Evolutionary conservation across 176 grass and related monocot species (phyloP), one percentile per base, ranked within the genome.

Genomic region (Carex kokanica): DNA sequence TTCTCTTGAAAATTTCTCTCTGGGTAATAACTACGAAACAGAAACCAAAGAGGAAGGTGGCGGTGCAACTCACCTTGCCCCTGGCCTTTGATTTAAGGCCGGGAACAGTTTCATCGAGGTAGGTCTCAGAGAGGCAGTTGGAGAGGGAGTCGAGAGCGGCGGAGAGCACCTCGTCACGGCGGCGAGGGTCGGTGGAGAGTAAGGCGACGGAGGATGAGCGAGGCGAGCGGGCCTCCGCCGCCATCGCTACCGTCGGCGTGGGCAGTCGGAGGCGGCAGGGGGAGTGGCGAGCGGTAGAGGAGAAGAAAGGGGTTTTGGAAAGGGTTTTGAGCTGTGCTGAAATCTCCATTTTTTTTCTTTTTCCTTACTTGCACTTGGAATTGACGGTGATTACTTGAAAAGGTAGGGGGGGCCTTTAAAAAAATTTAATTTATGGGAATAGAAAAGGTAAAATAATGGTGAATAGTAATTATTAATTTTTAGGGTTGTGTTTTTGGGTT

Each of bases 41-140:
- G 4, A 25, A 70, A 68, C 20, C 8, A 66, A 38, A 72, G 5
- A 60, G 17, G 23, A 0, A 32, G 27, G 1, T 57, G 47, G 40
- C 27, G 32, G 38, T 59, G 66, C 20, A 68, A 85, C 69, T 80
- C 84, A 93, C 95, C 92, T 98, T 98, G 90, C 95, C 93, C 84
- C 89, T 90, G 82, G 88, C 78, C 24, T 88, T 84, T 64, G 90
- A 84, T 32, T 74, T 80, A 64, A 98, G 89, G 18, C 92, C 92
- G 11, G 91, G 84, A 60, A 95, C 88, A 5, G 93, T 85, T 64
- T 83, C 79, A 85, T 95, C 90, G 23, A 95, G 91, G 80, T 87
- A 85, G 16, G 96, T 98, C 86, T 93, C 96, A n/a, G 91, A 92
- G 57, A 98, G 89, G 88, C 92, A 91, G 86, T 88, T 95, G 24